A percentile compares a stretch with the other conserved stretches of the same genome.
These are phyloP conservation scores for Phaeolepiota aurea DNA, from an alignment of 768 basidiomycete genomes.

Conservation along the genomic window DNA sequence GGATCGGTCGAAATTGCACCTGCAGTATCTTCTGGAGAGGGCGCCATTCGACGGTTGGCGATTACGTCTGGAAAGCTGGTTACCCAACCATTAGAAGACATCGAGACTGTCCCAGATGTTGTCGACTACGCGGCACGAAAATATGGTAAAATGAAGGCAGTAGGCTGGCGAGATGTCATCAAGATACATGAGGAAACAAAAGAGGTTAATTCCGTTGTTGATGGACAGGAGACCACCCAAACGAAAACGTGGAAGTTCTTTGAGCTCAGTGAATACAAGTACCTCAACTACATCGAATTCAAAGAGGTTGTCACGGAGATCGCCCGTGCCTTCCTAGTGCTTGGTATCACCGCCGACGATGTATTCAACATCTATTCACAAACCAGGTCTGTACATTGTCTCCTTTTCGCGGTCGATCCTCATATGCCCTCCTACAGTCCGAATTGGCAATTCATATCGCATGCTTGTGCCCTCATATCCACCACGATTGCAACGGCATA, in stretches of 20 bases:
- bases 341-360: conserved; percentile 59
- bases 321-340: conserved; percentile 61
- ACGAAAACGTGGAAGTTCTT: conserved; percentile 97
- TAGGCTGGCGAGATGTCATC: conserved; percentile 75
- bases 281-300: conserved; percentile 65
- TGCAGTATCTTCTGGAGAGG: conserved; percentile 35
- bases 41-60: conserved; percentile 48
- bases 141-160: conserved; percentile 65
- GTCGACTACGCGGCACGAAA: conserved; percentile 65
- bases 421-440: conserved; percentile 4
- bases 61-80: conserved; percentile 50
- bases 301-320: conserved; percentile 56
- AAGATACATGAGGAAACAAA: conserved; percentile 78
- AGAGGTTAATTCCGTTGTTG: conserved; percentile 76
- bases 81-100: conserved; percentile 59
- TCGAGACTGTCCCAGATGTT: conserved; percentile 78
- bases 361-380: conserved; percentile 88
- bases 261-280: conserved; percentile 85
- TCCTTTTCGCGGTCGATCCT: neutral
- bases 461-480: conserved; percentile 72
- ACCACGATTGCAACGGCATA: conserved; percentile 91
- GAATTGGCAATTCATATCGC: conserved; percentile 85
- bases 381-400: conserved; percentile 70
- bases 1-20: conserved; percentile 58
- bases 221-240: conserved; percentile 76